phyloP scores from a whole-genome alignment of 495 filamentous ascomycete species.

The Rhizodiscina lignyota region DNA sequence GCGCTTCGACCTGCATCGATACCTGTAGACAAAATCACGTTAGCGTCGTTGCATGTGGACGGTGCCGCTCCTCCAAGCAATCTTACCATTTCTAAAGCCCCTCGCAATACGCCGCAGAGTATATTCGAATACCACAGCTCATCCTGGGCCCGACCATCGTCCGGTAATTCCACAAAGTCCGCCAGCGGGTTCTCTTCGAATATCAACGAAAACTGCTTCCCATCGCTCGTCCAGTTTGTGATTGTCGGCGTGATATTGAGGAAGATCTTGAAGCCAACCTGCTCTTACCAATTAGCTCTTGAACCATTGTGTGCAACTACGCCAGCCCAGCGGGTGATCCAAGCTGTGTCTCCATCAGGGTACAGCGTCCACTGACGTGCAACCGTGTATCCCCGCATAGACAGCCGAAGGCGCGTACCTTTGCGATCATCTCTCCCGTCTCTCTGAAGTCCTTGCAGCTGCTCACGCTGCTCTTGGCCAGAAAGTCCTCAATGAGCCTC shows the following conservation, averaged over 20 bases:
- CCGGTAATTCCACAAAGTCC: slow-evolving; percentile 93
- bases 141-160: slow-evolving; percentile 89
- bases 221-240: slow-evolving; percentile 89
- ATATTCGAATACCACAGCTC: slow-evolving; percentile 98
- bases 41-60: too few relatives aligned
- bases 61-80: too few relatives aligned
- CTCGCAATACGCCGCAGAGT: slow-evolving; percentile 79
- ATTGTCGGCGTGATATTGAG: slow-evolving; percentile 92
- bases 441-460: slow-evolving; percentile 86
- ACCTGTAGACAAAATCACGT: slow-evolving; percentile 33
- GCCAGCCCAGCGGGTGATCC: too few relatives aligned
- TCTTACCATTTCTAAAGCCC: slow-evolving; percentile 83
- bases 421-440: slow-evolving; percentile 90
- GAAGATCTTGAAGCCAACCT: slow-evolving; percentile 99
- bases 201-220: slow-evolving; percentile 86
- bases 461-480: slow-evolving; percentile 81
- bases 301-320: too few relatives aligned
- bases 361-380: too few relatives aligned
- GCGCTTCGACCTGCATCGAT: slow-evolving; percentile 96
- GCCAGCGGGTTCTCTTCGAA: slow-evolving; percentile 96
- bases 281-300: too few relatives aligned
- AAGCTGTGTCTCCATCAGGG: too few relatives aligned
- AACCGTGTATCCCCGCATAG: neutral
- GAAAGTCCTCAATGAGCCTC: slow-evolving; percentile 91
- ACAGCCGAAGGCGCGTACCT: slow-evolving; percentile 55